phyloP scores from a whole-genome alignment of 345 rosid species.

The Dipteronia dyeriana region DNA sequence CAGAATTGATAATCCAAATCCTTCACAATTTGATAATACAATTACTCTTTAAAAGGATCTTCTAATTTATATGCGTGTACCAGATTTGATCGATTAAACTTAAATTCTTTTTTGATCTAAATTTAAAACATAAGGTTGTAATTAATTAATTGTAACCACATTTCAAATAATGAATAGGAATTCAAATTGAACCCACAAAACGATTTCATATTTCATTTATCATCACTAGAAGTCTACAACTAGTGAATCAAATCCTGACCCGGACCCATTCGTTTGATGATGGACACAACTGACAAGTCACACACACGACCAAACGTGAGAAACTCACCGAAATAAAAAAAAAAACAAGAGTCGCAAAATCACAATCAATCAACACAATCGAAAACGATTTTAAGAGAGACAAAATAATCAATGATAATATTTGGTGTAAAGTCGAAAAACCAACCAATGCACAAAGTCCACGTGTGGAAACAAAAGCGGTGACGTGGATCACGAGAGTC shows the following conservation, averaged over 20 bases:
- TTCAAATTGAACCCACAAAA: no score
- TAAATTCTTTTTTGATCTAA: no score
- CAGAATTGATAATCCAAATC: not conserved
- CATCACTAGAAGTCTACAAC: not conserved
- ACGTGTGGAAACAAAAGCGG: not conserved
- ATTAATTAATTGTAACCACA: no score
- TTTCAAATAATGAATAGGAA: not conserved
- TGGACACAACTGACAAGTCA: no score
- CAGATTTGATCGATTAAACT: not conserved
- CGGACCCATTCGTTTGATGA: not conserved
- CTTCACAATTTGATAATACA: not conserved
- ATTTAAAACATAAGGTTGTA: no score
- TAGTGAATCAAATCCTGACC: not conserved
- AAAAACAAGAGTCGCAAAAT: not conserved
- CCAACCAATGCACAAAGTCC: not conserved
- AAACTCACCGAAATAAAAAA: not conserved
- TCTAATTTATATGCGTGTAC: no score
- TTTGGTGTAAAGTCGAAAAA: not conserved
- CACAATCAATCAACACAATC: not conserved
- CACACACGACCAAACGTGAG: conserved; percentile 12
- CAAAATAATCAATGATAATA: not conserved
- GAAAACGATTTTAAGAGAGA: not conserved
- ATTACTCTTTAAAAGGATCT: no score
- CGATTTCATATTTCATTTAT: not conserved
- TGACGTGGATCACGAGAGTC: not conserved